Base-by-base conservation (phyloP, 1,139 yeast species). In the Protomyces macrosporus region DNA sequence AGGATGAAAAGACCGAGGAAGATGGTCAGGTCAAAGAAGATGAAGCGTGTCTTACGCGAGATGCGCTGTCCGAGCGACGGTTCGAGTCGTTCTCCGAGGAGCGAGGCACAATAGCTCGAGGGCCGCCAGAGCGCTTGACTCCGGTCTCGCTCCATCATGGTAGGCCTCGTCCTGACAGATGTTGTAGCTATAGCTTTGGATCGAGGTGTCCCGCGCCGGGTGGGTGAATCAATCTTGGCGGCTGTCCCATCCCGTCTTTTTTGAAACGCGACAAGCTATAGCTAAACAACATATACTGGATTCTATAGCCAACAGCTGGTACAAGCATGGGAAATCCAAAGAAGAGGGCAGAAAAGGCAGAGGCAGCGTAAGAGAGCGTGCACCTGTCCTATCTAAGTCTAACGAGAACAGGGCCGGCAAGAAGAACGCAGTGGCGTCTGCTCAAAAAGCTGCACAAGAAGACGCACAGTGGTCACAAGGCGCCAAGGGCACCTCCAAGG, bases 401-500 rank as follows among this genome's bases (percentile, higher is more conserved):
- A 16, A 7, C n/a, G 35, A 50, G 5, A 14, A 50, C 16, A 32
- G 23, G 12, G 32, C 53, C 88, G 87, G 86, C 33, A 84, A 84
- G 74, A 80, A 82, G 71, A 72, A 71, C 55, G 78, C 78, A 45
- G 83, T 80, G 55, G 87, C 83, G 70, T 84, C 84, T 75, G 72
- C 83, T 34, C 84, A 84, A 74, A 84, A 84, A 74, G 89, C 82
- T 0, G 85, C 85, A 4, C 82, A 76, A 2, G 93, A 87, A 72
- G 85, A 84, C 23, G 77, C 81, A 10, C 78, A 82, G 67, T 88
- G 95, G 95, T 82, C 81, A 1, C 79, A 85, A 52, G 96, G 95
- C 33, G 71, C 89, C 42, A 88, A 88, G 76, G 85, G 91, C 83
- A 54, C 79, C 79, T 36, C 88, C 88, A 68, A 68, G 45, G 69